Evolutionary conservation across 176 grass and related monocot genomes (phyloP), one percentile per base, ranked within the genome.

Genomic region (Alloteropsis semialata): DNA sequence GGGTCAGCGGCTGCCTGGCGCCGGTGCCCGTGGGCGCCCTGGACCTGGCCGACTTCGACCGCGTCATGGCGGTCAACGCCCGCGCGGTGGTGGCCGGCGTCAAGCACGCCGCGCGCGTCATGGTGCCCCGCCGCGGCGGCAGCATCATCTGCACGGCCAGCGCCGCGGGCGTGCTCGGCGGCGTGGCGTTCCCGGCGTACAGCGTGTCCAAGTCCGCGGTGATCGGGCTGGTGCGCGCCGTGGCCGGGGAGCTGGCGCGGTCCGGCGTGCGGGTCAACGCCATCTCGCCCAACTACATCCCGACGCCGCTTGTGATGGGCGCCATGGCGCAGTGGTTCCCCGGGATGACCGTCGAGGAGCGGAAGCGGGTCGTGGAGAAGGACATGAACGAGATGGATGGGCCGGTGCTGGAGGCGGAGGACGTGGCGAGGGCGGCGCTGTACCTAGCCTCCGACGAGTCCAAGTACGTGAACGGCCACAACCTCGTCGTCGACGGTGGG

Each of bases 361-460:
- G 70, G 2, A 65, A 11, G 50, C 69, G 65, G 41, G 44, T 87
- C n/a, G 12, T 89, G 38, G 25, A 46, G 22, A 27, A 58, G 18
- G 56, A 13, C 8, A 12, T 74, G 1, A 75, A 80, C 51, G 94
- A 97, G 53, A 34, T 97, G 51, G 74, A 58, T 15, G 91, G 89
- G 17, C 14, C 65, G 5, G 81, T 11, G 63, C 90, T 90, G 16
- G 78, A 90, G 48, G 57, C 15, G 28, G 73, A 82, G 21, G 91
- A 97, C 76, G 27, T 91, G 6, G 91, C 84, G 0, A 82, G 69
- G 3, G 91, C 89, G 1, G 94, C 91, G 34, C 45, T 91, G 3
- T 93, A 62, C 66, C 80, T 97, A 28, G 89, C 86, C 8, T 97
- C 94, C 6, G 91, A 97, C 39, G 88, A 97, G 7, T 84, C 89